A percentile compares a stretch with the other conserved stretches of the same genome.
Evolutionary conservation across 148 eudicot species (phyloP).

Genomic region (Vaccinium corymbosum): DNA sequence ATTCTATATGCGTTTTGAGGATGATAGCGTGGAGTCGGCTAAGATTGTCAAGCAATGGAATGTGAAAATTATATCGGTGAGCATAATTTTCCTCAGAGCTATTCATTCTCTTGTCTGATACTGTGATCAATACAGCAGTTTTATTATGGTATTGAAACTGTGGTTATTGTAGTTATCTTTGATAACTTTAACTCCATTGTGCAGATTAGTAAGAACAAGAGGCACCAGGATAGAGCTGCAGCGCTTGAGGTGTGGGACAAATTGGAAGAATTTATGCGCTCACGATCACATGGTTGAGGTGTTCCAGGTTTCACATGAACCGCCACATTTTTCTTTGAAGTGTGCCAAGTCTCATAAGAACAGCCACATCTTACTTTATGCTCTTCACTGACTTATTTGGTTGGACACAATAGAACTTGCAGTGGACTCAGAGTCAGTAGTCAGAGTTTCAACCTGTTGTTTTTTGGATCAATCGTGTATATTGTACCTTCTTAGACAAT

Average conservation of each 20-base stretch:
- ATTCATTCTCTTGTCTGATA: not conserved
- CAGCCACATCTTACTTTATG: slow-evolving; percentile 17
- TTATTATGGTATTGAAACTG: not conserved
- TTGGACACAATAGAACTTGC: not conserved
- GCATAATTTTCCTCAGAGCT: slow-evolving; percentile 16
- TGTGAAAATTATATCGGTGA: slow-evolving; percentile 91
- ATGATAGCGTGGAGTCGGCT: slow-evolving; percentile 93
- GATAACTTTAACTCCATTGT: slow-evolving; percentile 14
- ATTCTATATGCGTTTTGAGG: slow-evolving; percentile 90
- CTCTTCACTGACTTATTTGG: slow-evolving; percentile 5
- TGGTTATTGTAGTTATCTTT: not conserved
- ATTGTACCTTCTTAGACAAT: not conserved
- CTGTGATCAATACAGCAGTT: not conserved
- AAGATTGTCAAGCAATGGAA: slow-evolving; percentile 92
- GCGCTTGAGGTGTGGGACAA: slow-evolving; percentile 94
- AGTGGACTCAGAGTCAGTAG: not conserved
- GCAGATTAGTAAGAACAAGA: slow-evolving; percentile 92
- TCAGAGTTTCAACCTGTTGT: not conserved
- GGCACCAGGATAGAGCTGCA: slow-evolving; percentile 97
- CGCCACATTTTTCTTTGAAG: slow-evolving; percentile 34
- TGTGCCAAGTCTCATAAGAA: slow-evolving; percentile 7
- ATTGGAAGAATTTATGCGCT: slow-evolving; percentile 76
- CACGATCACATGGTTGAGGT: slow-evolving; percentile 70
- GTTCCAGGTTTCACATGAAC: not conserved
- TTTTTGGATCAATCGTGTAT: not conserved